Percentiles rank a stretch among this genome's conserved stretches.
phyloP scores from a whole-genome alignment of 192 early-diverging fungal species.

The Martensiomyces pterosporus region DNA sequence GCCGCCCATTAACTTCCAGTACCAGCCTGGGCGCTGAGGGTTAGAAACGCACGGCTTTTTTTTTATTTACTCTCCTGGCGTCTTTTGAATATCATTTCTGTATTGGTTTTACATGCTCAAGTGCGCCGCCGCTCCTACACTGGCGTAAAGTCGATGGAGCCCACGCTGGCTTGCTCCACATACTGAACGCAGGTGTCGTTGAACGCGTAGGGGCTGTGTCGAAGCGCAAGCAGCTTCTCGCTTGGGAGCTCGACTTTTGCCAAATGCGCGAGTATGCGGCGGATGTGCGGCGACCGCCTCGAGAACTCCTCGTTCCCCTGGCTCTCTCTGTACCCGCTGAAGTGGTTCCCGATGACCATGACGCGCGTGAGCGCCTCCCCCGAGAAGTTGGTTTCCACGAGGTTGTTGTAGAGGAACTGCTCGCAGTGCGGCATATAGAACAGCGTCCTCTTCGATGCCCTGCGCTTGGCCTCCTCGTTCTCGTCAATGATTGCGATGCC shows the following conservation, averaged over 20 bases:
- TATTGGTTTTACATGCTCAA: too few relatives aligned
- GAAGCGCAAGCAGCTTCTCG: conserved; percentile 23
- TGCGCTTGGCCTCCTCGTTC: conserved; percentile 32
- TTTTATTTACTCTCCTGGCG: too few relatives aligned
- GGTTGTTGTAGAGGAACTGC: conserved; percentile 44
- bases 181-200: conserved; percentile 34
- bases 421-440: conserved; percentile 53
- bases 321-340: conserved; percentile 26
- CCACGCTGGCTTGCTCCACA: background rate
- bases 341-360: conserved; percentile 32
- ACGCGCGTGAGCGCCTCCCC: conserved; percentile 4
- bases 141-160: background rate
- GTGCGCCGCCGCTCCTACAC: background rate
- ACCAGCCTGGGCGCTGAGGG: conserved; percentile 11
- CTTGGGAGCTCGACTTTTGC: conserved; percentile 13
- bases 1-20: conserved; percentile 20
- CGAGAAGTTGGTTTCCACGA: conserved; percentile 29
- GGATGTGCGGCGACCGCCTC: conserved; percentile 14
- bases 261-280: conserved; percentile 5
- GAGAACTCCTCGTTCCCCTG: conserved; percentile 14
- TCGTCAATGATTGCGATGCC: conserved; percentile 15
- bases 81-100: too few relatives aligned
- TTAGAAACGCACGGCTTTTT: background rate
- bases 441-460: conserved; percentile 14
- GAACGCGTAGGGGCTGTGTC: conserved; percentile 36